Conservation (phyloP, 495 filamentous ascomycete species). For the Tuber melanosporum region DNA sequence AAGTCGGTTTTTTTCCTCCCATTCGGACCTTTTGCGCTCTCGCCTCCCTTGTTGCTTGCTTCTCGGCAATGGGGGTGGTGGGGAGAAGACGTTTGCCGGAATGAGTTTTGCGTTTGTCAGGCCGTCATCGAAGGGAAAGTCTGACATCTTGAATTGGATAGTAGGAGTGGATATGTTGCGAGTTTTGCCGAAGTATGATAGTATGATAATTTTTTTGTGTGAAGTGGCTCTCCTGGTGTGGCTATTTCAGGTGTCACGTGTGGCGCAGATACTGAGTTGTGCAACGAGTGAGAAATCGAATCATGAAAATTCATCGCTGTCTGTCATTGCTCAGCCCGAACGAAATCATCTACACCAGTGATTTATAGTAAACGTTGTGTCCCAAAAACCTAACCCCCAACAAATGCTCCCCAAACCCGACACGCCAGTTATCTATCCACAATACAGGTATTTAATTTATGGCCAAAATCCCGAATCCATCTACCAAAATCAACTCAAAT, state of each 20-base stretch:
- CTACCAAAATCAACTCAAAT: no score
- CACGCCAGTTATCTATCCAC: not conserved
- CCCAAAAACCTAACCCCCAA: no score
- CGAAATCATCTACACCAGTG: no score
- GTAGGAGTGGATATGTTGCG: not conserved
- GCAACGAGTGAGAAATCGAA: not conserved
- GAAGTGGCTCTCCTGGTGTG: not conserved
- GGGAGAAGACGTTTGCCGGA: conserved; percentile 22
- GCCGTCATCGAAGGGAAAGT: conserved; percentile 24
- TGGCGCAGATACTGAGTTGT: not conserved
- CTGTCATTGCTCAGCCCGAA: no score
- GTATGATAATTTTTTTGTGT: no score
- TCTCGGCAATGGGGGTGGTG: not conserved
- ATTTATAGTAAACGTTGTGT: no score
- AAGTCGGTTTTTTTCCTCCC: conserved; percentile 18
- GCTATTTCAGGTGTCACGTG: not conserved
- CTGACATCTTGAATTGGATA: conserved; percentile 15
- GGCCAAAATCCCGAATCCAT: not conserved
- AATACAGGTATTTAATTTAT: not conserved
- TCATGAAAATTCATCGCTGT: no score
- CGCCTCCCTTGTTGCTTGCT: conserved; percentile 25
- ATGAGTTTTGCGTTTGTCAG: conserved; percentile 8
- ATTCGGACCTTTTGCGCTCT: conserved; percentile 33
- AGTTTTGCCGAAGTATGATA: no score
- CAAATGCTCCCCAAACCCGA: not conserved